Percentiles rank a stretch among this genome's conserved stretches.
Evolutionary conservation across 768 basidiomycete species (phyloP).

Genomic region (Mycena filopes): DNA sequence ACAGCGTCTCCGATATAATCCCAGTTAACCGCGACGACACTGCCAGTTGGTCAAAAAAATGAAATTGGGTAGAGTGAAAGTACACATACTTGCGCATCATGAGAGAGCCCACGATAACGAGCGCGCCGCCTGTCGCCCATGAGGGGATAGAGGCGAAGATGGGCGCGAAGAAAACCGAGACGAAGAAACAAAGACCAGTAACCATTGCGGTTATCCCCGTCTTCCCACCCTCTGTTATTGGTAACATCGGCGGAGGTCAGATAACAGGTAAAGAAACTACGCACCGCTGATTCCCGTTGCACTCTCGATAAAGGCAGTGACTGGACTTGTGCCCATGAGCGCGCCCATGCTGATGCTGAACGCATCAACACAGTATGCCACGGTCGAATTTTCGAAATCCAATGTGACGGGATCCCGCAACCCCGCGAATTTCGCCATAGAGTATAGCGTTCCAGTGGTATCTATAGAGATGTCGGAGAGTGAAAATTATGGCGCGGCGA

Average conservation of each 20-base stretch:
- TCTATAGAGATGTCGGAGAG: constrained; percentile 43
- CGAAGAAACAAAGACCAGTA: constrained; percentile 80
- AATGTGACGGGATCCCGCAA: constrained; percentile 85
- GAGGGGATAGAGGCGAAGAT: constrained; percentile 88
- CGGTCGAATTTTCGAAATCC: constrained; percentile 86
- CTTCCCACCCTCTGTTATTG: constrained; percentile 78
- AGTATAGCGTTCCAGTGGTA: constrained; percentile 81
- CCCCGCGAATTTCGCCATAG: constrained; percentile 93
- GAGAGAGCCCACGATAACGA: constrained; percentile 87
- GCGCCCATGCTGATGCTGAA: constrained; percentile 86
- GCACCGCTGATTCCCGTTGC: constrained; percentile 81
- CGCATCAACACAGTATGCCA: constrained; percentile 87
- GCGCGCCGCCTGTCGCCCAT: constrained; percentile 89
- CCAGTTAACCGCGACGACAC: constrained; percentile 90
- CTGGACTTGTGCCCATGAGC: constrained; percentile 82
- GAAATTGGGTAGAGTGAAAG: background rate
- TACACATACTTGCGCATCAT: constrained; percentile 82
- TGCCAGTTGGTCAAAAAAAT: constrained; percentile 36
- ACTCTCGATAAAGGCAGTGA: constrained; percentile 85
- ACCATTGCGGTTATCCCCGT: constrained; percentile 85
- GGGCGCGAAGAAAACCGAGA: constrained; percentile 89
- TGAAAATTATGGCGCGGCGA: background rate
- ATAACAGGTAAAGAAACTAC: constrained; percentile 28
- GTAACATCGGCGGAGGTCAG: background rate
- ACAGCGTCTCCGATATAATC: constrained; percentile 88